A percentile compares a stretch with the other conserved stretches of the same genome.
phyloP scores from a whole-genome alignment of 78 protist genomes.

The Capsaspora owczarzaki region DNA sequence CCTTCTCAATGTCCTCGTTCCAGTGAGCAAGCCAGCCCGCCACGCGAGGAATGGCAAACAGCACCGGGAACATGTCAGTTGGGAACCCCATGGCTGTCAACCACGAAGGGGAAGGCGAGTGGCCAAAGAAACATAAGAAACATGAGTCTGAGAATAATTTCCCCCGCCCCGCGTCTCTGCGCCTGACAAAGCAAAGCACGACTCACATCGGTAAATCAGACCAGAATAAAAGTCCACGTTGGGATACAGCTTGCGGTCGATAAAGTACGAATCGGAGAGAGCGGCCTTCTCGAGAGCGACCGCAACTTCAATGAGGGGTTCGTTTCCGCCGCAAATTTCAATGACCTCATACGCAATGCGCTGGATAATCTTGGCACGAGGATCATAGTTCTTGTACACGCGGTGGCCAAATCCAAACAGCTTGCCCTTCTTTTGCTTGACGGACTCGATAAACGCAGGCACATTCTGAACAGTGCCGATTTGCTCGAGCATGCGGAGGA shows the following conservation, averaged over 20 bases:
- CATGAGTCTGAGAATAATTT: background rate
- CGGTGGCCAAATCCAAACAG: slow-evolving; percentile 78
- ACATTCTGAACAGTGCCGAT: no score
- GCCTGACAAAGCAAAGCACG: no score
- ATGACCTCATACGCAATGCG: slow-evolving; percentile 28
- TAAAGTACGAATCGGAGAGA: slow-evolving; percentile 50
- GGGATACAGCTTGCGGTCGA: slow-evolving; percentile 66
- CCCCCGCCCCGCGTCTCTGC: background rate
- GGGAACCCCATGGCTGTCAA: slow-evolving; percentile 39
- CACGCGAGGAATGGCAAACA: slow-evolving; percentile 49
- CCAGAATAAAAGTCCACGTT: slow-evolving; percentile 56
- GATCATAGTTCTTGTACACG: slow-evolving; percentile 70
- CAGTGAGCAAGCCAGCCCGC: slow-evolving; percentile 56
- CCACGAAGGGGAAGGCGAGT: slow-evolving; percentile 36
- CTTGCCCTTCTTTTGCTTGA: no score
- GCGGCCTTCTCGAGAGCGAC: slow-evolving; percentile 55
- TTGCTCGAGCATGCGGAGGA: no score
- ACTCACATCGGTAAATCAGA: no score
- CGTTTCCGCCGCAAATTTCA: background rate
- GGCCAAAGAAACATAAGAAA: background rate
- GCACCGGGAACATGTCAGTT: slow-evolving; percentile 38
- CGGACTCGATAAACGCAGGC: no score
- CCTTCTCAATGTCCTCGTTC: slow-evolving; percentile 16
- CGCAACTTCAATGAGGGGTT: slow-evolving; percentile 54
- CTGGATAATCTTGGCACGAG: slow-evolving; percentile 60